A percentile compares a stretch with the other conserved stretches of the same genome.
Evolutionary conservation across 1,284 basidiomycete species (phyloP).

Genomic region (Ganoderma resinaceum): DNA sequence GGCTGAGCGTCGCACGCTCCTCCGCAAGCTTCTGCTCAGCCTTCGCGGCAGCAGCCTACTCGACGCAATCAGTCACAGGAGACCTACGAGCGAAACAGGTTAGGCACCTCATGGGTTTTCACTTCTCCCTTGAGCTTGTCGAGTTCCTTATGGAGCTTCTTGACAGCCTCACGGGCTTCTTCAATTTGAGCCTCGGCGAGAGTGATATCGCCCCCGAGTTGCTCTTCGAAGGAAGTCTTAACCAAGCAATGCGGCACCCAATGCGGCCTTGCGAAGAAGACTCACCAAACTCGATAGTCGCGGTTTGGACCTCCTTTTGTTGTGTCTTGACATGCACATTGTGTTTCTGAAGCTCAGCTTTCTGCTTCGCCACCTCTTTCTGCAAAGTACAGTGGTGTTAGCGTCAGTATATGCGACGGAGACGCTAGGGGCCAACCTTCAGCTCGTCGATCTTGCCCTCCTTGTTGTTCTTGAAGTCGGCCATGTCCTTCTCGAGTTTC

Average conservation of each 20-base stretch:
- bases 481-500: constrained; percentile 95
- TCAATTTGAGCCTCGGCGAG: constrained; percentile 62
- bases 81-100: neutral
- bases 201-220: constrained; percentile 84
- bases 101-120: constrained; percentile 58
- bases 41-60: constrained; percentile 63
- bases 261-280: neutral
- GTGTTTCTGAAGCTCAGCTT: constrained; percentile 83
- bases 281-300: constrained; percentile 85
- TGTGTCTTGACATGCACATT: constrained; percentile 82
- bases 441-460: constrained; percentile 96
- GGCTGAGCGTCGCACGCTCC: constrained; percentile 85
- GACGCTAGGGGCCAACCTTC: constrained; percentile 61
- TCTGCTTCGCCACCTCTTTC: constrained; percentile 84
- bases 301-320: constrained; percentile 91
- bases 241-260: neutral
- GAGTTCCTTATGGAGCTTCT: constrained; percentile 71
- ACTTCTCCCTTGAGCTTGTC: constrained; percentile 63
- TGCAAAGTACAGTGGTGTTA: constrained; percentile 39
- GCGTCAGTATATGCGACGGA: neutral
- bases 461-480: constrained; percentile 98
- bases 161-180: constrained; percentile 66
- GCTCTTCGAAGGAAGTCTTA: constrained; percentile 59
- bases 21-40: constrained; percentile 80
- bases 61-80: neutral